These are phyloP conservation scores for Xenoacremonium recifei DNA, from an alignment of 2,329 filamentous ascomycete genomes.

Conservation along the genomic window DNA sequence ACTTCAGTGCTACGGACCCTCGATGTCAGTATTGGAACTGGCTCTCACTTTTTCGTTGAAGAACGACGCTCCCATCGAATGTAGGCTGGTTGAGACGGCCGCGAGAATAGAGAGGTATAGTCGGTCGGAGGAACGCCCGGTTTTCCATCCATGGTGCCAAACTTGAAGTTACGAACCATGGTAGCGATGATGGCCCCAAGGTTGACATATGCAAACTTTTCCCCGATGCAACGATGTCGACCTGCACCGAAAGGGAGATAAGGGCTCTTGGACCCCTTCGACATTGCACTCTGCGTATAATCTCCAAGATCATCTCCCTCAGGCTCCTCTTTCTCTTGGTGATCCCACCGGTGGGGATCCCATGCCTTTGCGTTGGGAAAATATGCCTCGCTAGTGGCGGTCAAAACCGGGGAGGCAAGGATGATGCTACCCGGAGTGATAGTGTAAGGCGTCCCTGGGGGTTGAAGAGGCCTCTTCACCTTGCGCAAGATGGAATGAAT, in stretches of 20 bases:
- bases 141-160: constrained; percentile 55
- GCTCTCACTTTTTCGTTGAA: too few relatives aligned
- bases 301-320: constrained; percentile 20
- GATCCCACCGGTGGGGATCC: constrained; percentile 32
- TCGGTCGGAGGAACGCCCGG: constrained; percentile 62
- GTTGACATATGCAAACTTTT: constrained; percentile 74
- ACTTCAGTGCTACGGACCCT: too few relatives aligned
- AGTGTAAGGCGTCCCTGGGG: constrained; percentile 55
- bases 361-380: constrained; percentile 45
- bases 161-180: constrained; percentile 59
- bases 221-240: constrained; percentile 71
- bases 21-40: too few relatives aligned
- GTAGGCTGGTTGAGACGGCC: constrained; percentile 31
- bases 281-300: constrained; percentile 30
- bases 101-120: constrained; percentile 51
- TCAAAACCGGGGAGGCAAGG: constrained; percentile 44
- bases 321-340: constrained; percentile 8
- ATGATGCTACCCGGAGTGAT: constrained; percentile 50
- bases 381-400: constrained; percentile 50
- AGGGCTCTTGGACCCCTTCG: constrained; percentile 33
- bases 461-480: constrained; percentile 64
- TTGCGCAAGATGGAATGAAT: constrained; percentile 74
- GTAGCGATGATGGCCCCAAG: constrained; percentile 63
- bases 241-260: constrained; percentile 72
- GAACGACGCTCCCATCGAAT: constrained; percentile 33